Evolutionary conservation across 139 green algal genomes (phyloP).

Genomic region (Chlorella sp.): DNA sequence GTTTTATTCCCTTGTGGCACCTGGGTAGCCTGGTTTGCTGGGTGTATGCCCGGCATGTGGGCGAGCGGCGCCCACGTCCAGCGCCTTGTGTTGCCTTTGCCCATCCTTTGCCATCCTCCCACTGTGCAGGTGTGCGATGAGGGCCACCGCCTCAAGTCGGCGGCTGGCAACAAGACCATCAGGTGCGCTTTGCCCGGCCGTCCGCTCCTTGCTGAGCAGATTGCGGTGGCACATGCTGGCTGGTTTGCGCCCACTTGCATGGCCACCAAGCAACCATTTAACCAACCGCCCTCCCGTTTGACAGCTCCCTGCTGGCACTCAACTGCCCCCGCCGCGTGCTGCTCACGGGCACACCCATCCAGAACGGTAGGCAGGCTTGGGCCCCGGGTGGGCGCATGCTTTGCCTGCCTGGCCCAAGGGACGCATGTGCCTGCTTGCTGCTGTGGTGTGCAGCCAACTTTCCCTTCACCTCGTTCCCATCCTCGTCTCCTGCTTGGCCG

Average conservation of each 20-base stretch:
- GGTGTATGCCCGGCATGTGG: too few species aligned
- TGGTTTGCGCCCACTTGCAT: not conserved
- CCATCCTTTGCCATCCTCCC: too few species aligned
- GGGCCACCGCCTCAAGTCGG: slow-evolving; percentile 84
- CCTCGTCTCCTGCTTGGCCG: not conserved
- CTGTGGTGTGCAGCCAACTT: not conserved
- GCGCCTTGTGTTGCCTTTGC: too few species aligned
- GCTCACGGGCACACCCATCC: slow-evolving; percentile 79
- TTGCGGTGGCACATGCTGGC: not conserved
- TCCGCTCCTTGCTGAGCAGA: not conserved
- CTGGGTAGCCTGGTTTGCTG: too few species aligned
- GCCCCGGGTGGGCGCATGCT: not conserved
- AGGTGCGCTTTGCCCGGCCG: too few species aligned
- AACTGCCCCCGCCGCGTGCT: slow-evolving; percentile 74
- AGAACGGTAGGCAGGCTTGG: slow-evolving; percentile 73
- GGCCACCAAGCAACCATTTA: too few species aligned
- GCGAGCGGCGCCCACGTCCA: too few species aligned
- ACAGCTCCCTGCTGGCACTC: slow-evolving; percentile 36
- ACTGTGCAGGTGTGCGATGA: slow-evolving; percentile 69
- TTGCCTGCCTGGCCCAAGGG: not conserved
- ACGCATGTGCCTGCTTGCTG: not conserved
- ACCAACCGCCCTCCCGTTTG: too few species aligned
- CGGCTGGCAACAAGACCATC: slow-evolving; percentile 87
- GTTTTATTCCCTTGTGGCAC: too few species aligned
- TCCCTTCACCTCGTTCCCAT: too few species aligned